Base-by-base conservation (phyloP, 2,329 filamentous ascomycete genomes). In the Ceratocystis papillata region DNA sequence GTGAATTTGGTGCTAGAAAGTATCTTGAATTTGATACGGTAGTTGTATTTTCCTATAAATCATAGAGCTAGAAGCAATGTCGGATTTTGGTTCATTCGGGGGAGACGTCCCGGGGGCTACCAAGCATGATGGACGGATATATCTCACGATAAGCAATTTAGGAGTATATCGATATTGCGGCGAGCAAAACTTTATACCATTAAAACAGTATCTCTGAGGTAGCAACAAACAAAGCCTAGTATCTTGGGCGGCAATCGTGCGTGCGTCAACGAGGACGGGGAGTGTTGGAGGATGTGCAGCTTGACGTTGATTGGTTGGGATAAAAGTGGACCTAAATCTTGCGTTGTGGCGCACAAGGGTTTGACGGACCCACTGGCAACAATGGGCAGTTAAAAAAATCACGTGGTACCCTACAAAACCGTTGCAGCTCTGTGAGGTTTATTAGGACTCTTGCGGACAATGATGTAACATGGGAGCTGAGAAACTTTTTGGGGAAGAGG, bases 221-320 rank as follows among this genome's bases (percentile, higher is more conserved):
- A 33, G 25, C n/a, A 7, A 8, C n/a, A 7, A 59, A n/a, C 28
- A 59, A 33, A n/a, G 55, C 17, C 17, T 8, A 59, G 8, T 15
- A 37, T 37, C 55, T 37, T 59, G 28, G 55, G 55, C 55, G 55
- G 55, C 55, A 59, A 59, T 59, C 28, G 28, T 37, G 28, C 55
- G 55, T 68, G 67, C 67, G 64, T 65, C 64, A 20, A 57, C 37
- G 57, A 68, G 67, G 46, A 44, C 67, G 67, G 65, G 64, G 67
- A 66, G 67, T 53, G 50, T 59, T 65, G 67, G 65, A 68, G 67
- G 67, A 68, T 61, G 64, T 62, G 60, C 44, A 59, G 48, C 55
- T 64, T 25, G 41, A 64, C 30, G 63, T 60, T 68, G 64, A 68
- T 68, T 68, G 67, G 67, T 53, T 66, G 63, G 17, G 57, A 22